phyloP scores from a whole-genome alignment of 345 rosid species.

The Eutrema heterophyllum region DNA sequence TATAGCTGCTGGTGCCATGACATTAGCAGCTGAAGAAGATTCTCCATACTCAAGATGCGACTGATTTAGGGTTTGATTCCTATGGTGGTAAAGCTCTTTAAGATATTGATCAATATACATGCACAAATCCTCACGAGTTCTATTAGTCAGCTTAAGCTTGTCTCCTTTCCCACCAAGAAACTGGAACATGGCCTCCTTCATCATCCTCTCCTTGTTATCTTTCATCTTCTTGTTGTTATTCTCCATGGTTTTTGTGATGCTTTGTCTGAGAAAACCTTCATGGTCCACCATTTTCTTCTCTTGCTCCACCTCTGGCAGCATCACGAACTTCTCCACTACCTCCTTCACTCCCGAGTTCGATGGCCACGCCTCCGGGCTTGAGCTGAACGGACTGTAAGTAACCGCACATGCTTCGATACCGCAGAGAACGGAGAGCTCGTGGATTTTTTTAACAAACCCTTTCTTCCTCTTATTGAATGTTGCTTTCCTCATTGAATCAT shows the following conservation, averaged over 20 bases:
- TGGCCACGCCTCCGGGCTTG: constrained; percentile 36
- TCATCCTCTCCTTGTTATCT: constrained; percentile 7
- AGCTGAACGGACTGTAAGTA: constrained; percentile 18
- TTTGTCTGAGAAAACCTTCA: constrained; percentile 26
- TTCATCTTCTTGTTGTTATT: constrained; percentile 2
- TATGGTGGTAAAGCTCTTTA: background rate
- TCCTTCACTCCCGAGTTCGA: background rate
- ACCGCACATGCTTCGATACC: constrained; percentile 34
- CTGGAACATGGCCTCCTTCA: constrained; percentile 17
- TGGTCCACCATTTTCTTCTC: constrained; percentile 34
- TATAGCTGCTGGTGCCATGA: background rate
- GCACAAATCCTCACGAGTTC: background rate
- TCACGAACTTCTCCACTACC: constrained; percentile 12
- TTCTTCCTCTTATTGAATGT: constrained; percentile 38
- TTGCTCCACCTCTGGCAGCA: constrained; percentile 12
- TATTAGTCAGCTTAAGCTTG: background rate
- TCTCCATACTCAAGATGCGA: background rate
- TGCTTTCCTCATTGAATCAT: constrained; percentile 33
- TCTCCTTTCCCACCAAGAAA: background rate
- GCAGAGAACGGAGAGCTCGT: constrained; percentile 33
- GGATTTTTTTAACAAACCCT: constrained; percentile 31
- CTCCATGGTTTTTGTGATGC: constrained; percentile 13
- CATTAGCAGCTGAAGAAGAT: constrained; percentile 11
- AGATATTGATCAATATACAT: constrained; percentile 1
- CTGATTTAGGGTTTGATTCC: no score